These are phyloP conservation scores for Trichoderma sp. DNA, from an alignment of 2,329 filamentous ascomycete genomes.

Conservation along the genomic window DNA sequence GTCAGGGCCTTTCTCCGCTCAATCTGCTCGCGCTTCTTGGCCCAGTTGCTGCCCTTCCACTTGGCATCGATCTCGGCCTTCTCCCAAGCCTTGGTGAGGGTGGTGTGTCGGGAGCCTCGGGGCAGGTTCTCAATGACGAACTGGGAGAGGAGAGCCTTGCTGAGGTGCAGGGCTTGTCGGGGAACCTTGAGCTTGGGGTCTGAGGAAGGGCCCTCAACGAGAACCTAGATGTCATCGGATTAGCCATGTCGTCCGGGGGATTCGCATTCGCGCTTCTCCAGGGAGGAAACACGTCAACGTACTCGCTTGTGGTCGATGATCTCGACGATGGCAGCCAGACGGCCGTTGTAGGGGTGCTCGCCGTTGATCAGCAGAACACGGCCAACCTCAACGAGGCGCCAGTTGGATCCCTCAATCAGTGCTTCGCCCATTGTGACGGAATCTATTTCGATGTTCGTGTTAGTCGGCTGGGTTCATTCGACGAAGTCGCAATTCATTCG, in stretches of 20 bases:
- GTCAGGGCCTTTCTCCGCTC: conserved; percentile 86
- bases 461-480: conserved; percentile 31
- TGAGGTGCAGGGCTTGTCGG: conserved; percentile 81
- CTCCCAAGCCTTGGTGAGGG: conserved; percentile 87
- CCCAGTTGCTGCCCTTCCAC: conserved; percentile 88
- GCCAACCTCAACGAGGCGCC: conserved; percentile 98
- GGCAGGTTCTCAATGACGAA: conserved; percentile 84
- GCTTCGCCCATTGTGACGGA: conserved; percentile 77
- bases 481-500: conserved; percentile 15
- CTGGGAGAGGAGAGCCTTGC: conserved; percentile 82
- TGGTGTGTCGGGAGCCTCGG: conserved; percentile 76
- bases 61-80: conserved; percentile 87
- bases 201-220: conserved; percentile 90
- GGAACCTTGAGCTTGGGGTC: conserved; percentile 76
- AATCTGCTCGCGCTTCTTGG: conserved; percentile 85
- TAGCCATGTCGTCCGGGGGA: conserved; percentile 24
- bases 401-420: conserved; percentile 76
- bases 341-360: conserved; percentile 75
- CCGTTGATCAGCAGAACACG: conserved; percentile 88
- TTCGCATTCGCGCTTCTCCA: neutral
- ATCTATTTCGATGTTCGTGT: conserved; percentile 27
- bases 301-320: conserved; percentile 99
- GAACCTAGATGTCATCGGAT: conserved; percentile 59
- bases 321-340: conserved; percentile 92
- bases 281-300: conserved; percentile 50